Conservation (phyloP, 495 filamentous ascomycete genomes). For the Platismatia glauca region DNA sequence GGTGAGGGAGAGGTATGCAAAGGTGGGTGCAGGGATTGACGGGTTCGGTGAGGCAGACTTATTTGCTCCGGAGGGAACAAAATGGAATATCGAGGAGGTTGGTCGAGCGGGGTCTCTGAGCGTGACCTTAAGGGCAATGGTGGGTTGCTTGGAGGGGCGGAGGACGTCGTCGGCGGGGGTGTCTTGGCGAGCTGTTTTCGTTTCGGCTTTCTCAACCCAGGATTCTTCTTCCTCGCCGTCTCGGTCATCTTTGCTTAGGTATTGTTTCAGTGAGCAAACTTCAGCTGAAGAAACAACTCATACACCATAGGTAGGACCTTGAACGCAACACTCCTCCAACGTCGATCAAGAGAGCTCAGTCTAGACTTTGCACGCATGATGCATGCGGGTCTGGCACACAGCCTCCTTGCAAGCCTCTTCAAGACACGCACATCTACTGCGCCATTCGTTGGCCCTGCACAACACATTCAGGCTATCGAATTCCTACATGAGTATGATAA, state of each 20-base stretch:
- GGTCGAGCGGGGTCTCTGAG: not conserved
- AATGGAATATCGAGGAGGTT: constrained; percentile 3
- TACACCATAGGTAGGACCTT: not conserved
- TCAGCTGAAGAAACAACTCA: not conserved
- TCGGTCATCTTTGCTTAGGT: not conserved
- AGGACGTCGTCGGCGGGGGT: not conserved
- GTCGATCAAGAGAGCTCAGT: not conserved
- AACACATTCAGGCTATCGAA: not conserved
- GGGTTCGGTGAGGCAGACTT: not conserved
- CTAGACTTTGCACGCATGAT: not conserved
- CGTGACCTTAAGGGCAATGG: not conserved
- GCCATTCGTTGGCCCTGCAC: not conserved
- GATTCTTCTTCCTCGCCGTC: not conserved
- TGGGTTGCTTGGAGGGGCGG: not conserved
- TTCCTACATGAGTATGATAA: not conserved
- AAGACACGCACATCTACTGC: not conserved
- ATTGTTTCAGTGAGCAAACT: not conserved
- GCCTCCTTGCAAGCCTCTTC: not conserved
- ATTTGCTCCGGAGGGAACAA: not conserved
- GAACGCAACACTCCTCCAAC: not conserved
- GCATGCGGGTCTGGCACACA: not conserved
- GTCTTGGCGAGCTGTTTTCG: constrained; percentile 1
- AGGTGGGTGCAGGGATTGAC: not conserved
- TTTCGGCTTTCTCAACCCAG: not conserved
- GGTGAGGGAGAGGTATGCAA: not conserved